These are phyloP conservation scores for Paramecium pentaurelia DNA, from an alignment of 73 alveolate genomes.

Conservation along the genomic window DNA sequence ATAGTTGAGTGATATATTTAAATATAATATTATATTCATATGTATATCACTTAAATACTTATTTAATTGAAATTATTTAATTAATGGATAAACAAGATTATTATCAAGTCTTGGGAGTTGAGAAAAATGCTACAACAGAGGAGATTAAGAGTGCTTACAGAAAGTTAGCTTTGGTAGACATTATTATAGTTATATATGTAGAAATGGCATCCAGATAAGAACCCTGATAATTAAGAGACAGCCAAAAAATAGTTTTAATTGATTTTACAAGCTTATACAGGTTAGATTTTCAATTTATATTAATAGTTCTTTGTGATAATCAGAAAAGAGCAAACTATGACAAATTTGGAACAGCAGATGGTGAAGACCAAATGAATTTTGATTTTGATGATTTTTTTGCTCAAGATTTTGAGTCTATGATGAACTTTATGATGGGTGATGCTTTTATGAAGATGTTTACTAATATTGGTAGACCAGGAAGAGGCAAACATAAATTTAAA, in stretches of 20 bases:
- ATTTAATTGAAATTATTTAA: background rate
- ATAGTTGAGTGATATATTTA: background rate
- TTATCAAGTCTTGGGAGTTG: slow-evolving; percentile 78
- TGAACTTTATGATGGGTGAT: slow-evolving; percentile 43
- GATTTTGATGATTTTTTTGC: background rate
- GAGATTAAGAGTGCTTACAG: slow-evolving; percentile 72
- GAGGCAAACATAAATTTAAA: background rate
- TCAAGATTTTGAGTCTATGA: background rate
- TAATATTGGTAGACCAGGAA: background rate
- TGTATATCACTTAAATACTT: background rate
- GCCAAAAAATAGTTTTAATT: slow-evolving; percentile 72
- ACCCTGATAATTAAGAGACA: slow-evolving; percentile 58
- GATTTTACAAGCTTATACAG: slow-evolving; percentile 68
- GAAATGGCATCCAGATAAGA: slow-evolving; percentile 64
- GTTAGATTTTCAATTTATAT: background rate
- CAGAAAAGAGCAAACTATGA: slow-evolving; percentile 16
- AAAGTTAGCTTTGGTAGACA: slow-evolving; percentile 58
- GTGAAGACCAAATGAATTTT: background rate
- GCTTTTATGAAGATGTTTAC: background rate
- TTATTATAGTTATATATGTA: background rate
- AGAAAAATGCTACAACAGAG: slow-evolving; percentile 67
- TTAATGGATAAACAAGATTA: slow-evolving; percentile 68
- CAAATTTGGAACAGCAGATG: slow-evolving; percentile 32
- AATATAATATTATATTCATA: background rate
- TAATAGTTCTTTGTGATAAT: background rate